Percentiles rank a stretch among this genome's conserved stretches.
These are phyloP conservation scores for Phallus indusiatus DNA, from an alignment of 768 basidiomycete species.

Conservation along the genomic window DNA sequence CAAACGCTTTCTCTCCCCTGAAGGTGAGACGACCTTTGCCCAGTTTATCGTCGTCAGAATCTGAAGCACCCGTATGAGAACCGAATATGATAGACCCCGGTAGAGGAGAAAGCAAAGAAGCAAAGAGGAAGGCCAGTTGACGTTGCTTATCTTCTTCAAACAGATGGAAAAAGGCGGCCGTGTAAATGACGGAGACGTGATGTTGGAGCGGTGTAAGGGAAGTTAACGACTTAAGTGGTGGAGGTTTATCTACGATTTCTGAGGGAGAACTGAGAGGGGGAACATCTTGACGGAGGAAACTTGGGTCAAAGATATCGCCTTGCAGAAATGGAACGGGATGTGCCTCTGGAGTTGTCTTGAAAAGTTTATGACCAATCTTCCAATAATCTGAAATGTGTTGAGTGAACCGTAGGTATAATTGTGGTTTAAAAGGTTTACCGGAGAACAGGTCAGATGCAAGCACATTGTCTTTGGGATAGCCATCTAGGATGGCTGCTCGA, in stretches of 20 bases:
- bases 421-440: not conserved
- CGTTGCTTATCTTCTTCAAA: slow-evolving; percentile 20
- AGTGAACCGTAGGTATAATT: no score
- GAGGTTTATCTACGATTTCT: not conserved
- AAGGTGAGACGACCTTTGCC: not conserved
- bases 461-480: slow-evolving; percentile 10
- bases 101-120: slow-evolving; percentile 19
- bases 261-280: not conserved
- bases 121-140: slow-evolving; percentile 18
- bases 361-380: slow-evolving; percentile 15
- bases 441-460: slow-evolving; percentile 9
- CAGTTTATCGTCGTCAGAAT: not conserved
- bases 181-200: slow-evolving; percentile 39
- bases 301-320: slow-evolving; percentile 11
- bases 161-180: slow-evolving; percentile 38
- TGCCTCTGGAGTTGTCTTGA: slow-evolving; percentile 2
- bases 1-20: not conserved
- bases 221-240: slow-evolving; percentile 20
- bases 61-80: slow-evolving; percentile 14
- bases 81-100: slow-evolving; percentile 24
- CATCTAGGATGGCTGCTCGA: slow-evolving; percentile 9
- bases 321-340: slow-evolving; percentile 10
- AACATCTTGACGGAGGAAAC: not conserved
- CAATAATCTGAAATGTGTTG: slow-evolving; percentile 7
- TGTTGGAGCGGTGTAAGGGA: slow-evolving; percentile 38